These are phyloP conservation scores for Cercospora janseana DNA, from an alignment of 2,329 filamentous ascomycete genomes.

Conservation along the genomic window DNA sequence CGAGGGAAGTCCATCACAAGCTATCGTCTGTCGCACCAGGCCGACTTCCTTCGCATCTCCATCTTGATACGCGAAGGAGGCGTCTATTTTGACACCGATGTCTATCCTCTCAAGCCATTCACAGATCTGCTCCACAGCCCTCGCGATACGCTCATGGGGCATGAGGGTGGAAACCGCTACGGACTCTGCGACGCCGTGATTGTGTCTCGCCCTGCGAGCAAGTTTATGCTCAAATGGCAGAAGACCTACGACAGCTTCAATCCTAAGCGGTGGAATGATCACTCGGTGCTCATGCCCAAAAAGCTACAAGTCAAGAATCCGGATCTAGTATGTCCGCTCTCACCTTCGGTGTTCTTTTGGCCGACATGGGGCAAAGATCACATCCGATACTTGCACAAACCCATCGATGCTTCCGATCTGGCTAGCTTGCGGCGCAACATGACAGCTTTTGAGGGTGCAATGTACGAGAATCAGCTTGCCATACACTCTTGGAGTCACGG, in stretches of 20 bases:
- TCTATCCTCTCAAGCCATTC: slow-evolving; percentile 20
- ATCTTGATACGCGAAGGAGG: slow-evolving; percentile 20
- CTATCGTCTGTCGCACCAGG: slow-evolving; percentile 16
- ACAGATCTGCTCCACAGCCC: slow-evolving; percentile 11
- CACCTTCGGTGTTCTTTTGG: slow-evolving; percentile 22
- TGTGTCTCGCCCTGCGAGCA: slow-evolving; percentile 16
- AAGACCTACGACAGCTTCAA: slow-evolving; percentile 14
- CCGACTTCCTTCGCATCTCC: slow-evolving; percentile 18
- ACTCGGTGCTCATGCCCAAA: slow-evolving; percentile 18
- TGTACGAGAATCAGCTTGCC: slow-evolving; percentile 21
- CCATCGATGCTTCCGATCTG: slow-evolving; percentile 2
- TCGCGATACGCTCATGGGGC: slow-evolving; percentile 19
- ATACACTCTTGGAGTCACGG: slow-evolving; percentile 13
- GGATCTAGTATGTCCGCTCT: slow-evolving; percentile 18
- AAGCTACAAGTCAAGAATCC: slow-evolving; percentile 13
- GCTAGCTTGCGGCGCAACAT: slow-evolving; percentile 6
- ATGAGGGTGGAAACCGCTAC: slow-evolving; percentile 24
- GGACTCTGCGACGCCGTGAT: slow-evolving; percentile 24
- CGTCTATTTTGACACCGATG: slow-evolving; percentile 24
- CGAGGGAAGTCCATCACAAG: slow-evolving; percentile 1
- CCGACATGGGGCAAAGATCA: slow-evolving; percentile 18
- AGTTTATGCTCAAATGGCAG: slow-evolving; percentile 21
- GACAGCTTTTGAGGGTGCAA: slow-evolving; percentile 11
- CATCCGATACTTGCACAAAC: slow-evolving; percentile 16
- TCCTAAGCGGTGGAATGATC: slow-evolving; percentile 17